phyloP scores from a whole-genome alignment of 2,329 filamentous ascomycete genomes.

The Venturia carpophila region DNA sequence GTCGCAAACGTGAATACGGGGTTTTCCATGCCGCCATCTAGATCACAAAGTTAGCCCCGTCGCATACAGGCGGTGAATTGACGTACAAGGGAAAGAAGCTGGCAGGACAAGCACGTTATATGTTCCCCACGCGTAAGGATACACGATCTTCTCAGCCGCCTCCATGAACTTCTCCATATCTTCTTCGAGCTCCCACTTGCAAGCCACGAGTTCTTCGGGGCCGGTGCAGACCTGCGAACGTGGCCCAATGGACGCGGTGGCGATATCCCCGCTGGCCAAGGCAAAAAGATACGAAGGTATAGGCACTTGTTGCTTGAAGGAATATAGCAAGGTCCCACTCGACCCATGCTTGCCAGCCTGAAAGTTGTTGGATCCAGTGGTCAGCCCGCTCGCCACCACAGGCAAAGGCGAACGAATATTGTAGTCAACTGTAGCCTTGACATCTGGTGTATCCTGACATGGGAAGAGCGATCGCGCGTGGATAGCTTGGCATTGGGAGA shows the following conservation, averaged over 20 bases:
- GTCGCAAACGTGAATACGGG: constrained; percentile 93
- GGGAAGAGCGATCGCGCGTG: constrained; percentile 90
- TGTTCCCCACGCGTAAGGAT: constrained; percentile 86
- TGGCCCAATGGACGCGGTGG: constrained; percentile 75
- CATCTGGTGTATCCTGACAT: constrained; percentile 94
- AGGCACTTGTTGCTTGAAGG: constrained; percentile 82
- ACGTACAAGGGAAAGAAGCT: constrained; percentile 68
- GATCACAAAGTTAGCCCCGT: no score
- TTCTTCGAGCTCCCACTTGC: constrained; percentile 83
- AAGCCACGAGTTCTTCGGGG: constrained; percentile 74
- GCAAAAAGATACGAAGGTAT: constrained; percentile 94
- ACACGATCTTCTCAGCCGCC: constrained; percentile 71
- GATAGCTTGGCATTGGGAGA: constrained; percentile 95
- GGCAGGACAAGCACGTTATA: constrained; percentile 92
- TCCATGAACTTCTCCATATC: constrained; percentile 91
- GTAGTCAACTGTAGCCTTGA: constrained; percentile 93
- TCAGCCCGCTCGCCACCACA: constrained; percentile 84
- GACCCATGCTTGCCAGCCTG: constrained; percentile 46
- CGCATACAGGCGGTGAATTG: no score
- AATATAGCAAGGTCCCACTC: constrained; percentile 57
- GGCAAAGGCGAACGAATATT: constrained; percentile 78
- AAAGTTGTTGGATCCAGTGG: constrained; percentile 45
- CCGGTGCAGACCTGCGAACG: constrained; percentile 79
- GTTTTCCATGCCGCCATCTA: constrained; percentile 64
- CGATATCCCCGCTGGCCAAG: constrained; percentile 77